Evolutionary conservation across 2,329 filamentous ascomycete genomes (phyloP).

Genomic region (Colletotrichum tamarilloi): DNA sequence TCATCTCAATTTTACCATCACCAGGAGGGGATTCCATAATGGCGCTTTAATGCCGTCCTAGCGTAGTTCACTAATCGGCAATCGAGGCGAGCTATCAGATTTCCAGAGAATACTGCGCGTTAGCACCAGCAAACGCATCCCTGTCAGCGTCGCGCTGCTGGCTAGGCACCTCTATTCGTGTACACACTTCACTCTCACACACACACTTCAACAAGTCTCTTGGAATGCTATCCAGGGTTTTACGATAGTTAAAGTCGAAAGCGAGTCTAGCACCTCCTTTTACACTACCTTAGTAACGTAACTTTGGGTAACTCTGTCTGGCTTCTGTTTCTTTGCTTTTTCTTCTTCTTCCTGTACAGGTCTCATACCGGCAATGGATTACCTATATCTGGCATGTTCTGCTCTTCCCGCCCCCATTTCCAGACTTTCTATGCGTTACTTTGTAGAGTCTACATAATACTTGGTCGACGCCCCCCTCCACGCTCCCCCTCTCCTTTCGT

Average conservation of each 20-base stretch:
- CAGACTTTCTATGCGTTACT: too few relatives aligned
- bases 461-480: neutral
- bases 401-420: conserved; percentile 1
- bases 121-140: neutral
- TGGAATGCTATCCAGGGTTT: neutral
- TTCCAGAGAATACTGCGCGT: conserved; percentile 1
- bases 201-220: too few relatives aligned
- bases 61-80: conserved; percentile 29
- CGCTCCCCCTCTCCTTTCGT: neutral
- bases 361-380: neutral
- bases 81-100: conserved; percentile 27
- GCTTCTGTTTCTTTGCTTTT: conserved; percentile 6
- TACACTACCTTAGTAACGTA: neutral
- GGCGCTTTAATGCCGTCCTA: neutral
- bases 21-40: neutral
- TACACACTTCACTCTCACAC: too few relatives aligned
- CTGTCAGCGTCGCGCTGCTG: conserved; percentile 1
- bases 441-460: neutral
- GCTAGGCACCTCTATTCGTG: neutral
- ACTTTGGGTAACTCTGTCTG: neutral
- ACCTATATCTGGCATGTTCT: conserved; percentile 22
- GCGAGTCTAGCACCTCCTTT: neutral
- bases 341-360: neutral
- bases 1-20: neutral
- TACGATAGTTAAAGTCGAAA: neutral